Percentiles rank a stretch among this genome's conserved stretches.
phyloP scores from a whole-genome alignment of 495 filamentous ascomycete species.

The Penicillium simplicissimum region DNA sequence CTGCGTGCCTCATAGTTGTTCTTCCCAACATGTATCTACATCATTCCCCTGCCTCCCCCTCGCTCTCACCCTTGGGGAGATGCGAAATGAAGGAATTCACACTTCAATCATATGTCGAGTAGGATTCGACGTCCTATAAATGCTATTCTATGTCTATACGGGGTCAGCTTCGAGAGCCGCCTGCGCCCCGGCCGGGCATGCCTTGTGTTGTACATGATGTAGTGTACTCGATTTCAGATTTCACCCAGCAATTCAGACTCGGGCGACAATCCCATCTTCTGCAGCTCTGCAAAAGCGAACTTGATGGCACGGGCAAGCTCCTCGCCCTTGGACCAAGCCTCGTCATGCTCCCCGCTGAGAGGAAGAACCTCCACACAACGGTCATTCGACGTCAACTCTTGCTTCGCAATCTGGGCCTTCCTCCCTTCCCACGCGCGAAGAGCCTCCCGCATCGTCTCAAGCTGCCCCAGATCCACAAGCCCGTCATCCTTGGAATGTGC shows the following conservation, averaged over 20 bases:
- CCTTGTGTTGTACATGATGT: neutral
- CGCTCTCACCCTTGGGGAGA: neutral
- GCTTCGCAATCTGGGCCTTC: conserved; percentile 27
- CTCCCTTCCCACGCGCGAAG: conserved; percentile 33
- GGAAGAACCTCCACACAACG: conserved; percentile 38
- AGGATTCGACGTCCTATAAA: neutral
- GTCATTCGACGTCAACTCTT: conserved; percentile 47
- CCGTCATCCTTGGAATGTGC: conserved; percentile 62
- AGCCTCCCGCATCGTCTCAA: conserved; percentile 45
- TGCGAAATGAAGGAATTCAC: conserved; percentile 20
- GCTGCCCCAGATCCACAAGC: conserved; percentile 58
- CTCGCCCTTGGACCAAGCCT: conserved; percentile 54
- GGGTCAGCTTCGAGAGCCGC: neutral
- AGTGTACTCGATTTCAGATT: neutral
- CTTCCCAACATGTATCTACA: conserved; percentile 33
- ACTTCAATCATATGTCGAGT: neutral
- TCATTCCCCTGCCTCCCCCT: conserved; percentile 3
- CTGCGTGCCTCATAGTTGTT: conserved; percentile 17
- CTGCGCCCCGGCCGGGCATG: neutral
- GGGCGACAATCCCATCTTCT: conserved; percentile 28
- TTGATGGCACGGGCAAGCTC: conserved; percentile 49
- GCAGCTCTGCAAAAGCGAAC: conserved; percentile 36
- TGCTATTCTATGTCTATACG: neutral
- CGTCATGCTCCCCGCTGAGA: conserved; percentile 64
- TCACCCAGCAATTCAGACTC: conserved; percentile 5